phyloP scores from a whole-genome alignment of 176 grass and related monocot genomes.

The Oryza officinalis region DNA sequence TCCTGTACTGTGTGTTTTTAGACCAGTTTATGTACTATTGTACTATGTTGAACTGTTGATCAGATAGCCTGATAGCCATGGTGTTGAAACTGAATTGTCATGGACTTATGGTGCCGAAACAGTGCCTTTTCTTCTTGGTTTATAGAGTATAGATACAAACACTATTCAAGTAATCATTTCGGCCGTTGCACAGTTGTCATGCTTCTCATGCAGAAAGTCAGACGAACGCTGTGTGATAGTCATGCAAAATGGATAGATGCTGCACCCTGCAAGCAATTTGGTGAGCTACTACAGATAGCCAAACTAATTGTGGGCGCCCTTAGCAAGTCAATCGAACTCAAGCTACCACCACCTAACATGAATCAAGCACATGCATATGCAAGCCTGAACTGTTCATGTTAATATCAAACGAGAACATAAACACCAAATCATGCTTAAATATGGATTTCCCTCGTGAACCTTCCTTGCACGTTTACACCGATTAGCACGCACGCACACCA shows the following conservation, averaged over 20 bases:
- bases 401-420: neutral
- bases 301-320: too few species aligned
- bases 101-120: neutral
- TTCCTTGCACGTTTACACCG: slow-evolving; percentile 8
- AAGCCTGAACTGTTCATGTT: neutral
- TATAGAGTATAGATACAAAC: neutral
- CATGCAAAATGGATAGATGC: neutral
- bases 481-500: neutral
- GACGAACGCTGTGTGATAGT: slow-evolving; percentile 19
- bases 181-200: neutral
- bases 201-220: slow-evolving; percentile 38
- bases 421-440: neutral
- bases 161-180: neutral
- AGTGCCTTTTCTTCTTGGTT: neutral
- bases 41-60: neutral
- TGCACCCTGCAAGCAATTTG: slow-evolving; percentile 9
- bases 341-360: slow-evolving; percentile 42
- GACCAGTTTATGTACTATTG: neutral
- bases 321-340: slow-evolving; percentile 37
- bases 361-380: slow-evolving; percentile 16
- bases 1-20: neutral
- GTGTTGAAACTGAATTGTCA: neutral
- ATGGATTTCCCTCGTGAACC: neutral
- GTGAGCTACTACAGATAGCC: slow-evolving; percentile 28
- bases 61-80: neutral